Conservation (phyloP, 441 rosid species). For the Dalechampia spathulata region DNA sequence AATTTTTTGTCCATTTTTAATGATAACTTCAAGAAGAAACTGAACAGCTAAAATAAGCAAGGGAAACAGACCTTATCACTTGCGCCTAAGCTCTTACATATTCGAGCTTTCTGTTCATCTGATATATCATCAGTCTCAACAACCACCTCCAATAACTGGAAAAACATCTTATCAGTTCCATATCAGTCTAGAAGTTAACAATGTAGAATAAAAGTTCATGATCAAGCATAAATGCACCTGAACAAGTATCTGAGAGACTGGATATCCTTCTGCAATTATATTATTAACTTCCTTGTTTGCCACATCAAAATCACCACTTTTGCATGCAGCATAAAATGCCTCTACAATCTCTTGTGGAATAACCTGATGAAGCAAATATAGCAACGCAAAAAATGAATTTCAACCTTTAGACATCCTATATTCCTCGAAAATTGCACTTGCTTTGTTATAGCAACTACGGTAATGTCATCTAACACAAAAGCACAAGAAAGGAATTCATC, state of each 20-base stretch:
- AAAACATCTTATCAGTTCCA: slow-evolving; percentile 12
- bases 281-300: slow-evolving; percentile 81
- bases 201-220: neutral
- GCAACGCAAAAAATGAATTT: neutral
- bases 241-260: slow-evolving; percentile 80
- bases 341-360: slow-evolving; percentile 59
- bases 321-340: slow-evolving; percentile 61
- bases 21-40: neutral
- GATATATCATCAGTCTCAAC: slow-evolving; percentile 65
- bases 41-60: neutral
- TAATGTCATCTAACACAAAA: no score
- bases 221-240: slow-evolving; percentile 42
- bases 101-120: slow-evolving; percentile 88
- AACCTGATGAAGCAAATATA: slow-evolving; percentile 36
- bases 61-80: slow-evolving; percentile 68
- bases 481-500: neutral
- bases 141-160: slow-evolving; percentile 66
- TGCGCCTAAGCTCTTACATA: slow-evolving; percentile 67
- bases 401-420: neutral
- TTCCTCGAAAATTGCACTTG: neutral
- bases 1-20: no score
- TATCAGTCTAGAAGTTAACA: slow-evolving; percentile 3
- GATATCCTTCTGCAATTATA: slow-evolving; percentile 83
- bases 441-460: neutral
- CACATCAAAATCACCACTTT: slow-evolving; percentile 81